These are phyloP conservation scores for Kalaharituber pfeilii DNA, from an alignment of 2,329 filamentous ascomycete genomes.

Conservation along the genomic window DNA sequence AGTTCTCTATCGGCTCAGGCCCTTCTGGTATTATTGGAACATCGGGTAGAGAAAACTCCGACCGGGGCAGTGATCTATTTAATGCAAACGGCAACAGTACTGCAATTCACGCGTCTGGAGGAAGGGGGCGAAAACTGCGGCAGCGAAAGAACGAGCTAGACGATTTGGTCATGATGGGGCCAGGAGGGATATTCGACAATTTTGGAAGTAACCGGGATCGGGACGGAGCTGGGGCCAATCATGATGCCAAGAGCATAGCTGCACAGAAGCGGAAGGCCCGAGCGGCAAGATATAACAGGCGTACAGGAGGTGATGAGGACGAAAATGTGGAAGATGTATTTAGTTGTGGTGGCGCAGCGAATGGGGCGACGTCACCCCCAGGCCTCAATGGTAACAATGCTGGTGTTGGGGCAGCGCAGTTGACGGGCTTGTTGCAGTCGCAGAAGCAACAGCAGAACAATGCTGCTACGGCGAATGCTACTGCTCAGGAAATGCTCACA, in stretches of 20 bases:
- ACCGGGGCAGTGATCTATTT: neutral
- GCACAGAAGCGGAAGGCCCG: slow-evolving; percentile 41
- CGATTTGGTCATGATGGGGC: neutral
- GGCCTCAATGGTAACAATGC: neutral
- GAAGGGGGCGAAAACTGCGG: neutral
- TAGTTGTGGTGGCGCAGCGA: neutral
- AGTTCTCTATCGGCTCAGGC: neutral
- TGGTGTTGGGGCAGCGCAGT: neutral
- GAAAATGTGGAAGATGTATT: neutral
- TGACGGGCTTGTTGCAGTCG: neutral
- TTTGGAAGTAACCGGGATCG: neutral
- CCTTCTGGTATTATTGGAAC: neutral
- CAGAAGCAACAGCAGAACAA: no score
- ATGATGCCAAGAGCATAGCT: slow-evolving; percentile 31
- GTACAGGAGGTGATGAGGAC: slow-evolving; percentile 14
- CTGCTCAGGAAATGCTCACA: slow-evolving; percentile 10
- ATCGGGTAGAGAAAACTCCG: neutral
- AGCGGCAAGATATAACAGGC: slow-evolving; percentile 38
- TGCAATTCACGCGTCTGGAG: neutral
- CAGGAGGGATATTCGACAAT: neutral
- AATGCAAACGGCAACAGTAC: neutral
- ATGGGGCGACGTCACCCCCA: neutral
- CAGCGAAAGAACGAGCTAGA: neutral
- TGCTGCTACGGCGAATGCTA: no score
- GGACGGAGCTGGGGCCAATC: neutral